Conservation (phyloP, 202 grass and related monocot species). For the Digitaria exilis region DNA sequence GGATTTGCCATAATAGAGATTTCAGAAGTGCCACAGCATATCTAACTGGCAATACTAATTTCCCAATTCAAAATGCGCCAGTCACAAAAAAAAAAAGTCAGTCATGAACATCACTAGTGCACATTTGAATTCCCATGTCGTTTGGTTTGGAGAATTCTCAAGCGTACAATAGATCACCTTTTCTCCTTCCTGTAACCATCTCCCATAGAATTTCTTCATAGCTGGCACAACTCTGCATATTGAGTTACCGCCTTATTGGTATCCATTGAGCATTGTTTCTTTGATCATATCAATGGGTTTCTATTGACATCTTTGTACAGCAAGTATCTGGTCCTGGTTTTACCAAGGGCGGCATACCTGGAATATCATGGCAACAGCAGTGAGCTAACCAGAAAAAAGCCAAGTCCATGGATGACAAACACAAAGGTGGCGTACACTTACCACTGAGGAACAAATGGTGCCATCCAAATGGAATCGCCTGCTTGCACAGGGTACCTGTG, state of each 20-base stretch:
- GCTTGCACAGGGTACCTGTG: slow-evolving; percentile 93
- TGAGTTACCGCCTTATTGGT: neutral
- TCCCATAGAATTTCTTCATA: slow-evolving; percentile 9
- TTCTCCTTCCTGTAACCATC: neutral
- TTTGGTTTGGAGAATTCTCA: neutral
- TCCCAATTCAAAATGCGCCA: neutral
- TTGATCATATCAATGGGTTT: slow-evolving; percentile 68
- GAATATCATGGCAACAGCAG: slow-evolving; percentile 32
- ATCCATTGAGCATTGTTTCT: slow-evolving; percentile 12
- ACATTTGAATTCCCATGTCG: slow-evolving; percentile 1
- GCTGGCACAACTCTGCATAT: slow-evolving; percentile 9
- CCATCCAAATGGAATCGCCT: slow-evolving; percentile 97
- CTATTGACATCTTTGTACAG: slow-evolving; percentile 97
- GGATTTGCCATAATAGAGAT: neutral
- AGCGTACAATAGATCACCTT: neutral
- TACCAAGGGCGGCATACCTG: slow-evolving; percentile 93
- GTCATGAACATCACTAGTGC: slow-evolving; percentile 6
- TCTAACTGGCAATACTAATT: neutral
- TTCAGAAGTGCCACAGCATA: slow-evolving; percentile 2
- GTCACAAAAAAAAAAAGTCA: neutral
- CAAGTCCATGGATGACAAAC: slow-evolving; percentile 31
- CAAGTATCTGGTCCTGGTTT: slow-evolving; percentile 82
- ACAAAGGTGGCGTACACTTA: slow-evolving; percentile 37
- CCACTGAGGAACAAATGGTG: slow-evolving; percentile 97
- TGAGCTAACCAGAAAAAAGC: slow-evolving; percentile 38